Base-by-base conservation (phyloP, 2,329 filamentous ascomycete genomes). In the Ceratocystis lukuohia region DNA sequence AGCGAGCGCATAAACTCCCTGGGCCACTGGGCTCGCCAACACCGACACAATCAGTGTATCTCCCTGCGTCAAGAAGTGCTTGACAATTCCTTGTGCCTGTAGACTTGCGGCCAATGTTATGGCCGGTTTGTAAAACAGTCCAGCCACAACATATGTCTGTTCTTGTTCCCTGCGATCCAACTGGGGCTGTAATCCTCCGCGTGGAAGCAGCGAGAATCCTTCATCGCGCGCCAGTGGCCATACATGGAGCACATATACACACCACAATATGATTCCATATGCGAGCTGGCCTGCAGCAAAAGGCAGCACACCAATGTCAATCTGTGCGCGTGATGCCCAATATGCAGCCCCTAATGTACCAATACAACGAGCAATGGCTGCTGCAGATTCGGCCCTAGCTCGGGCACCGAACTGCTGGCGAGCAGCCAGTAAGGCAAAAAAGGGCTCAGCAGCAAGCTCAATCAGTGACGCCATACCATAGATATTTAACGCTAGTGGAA, bases 51-150 rank as follows among this genome's bases (percentile, higher is more conserved):
- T 84, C 70, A 97, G 84, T 1, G 91, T 91, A 76, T 99, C 94
- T 68, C 93, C 94, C 76, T 97, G 91, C 0, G 94, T 97, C 64
- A 99, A 83, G 64, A 97, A 74, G 74, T 97, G 93, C 76, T 99
- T 99, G 72, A 97, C 84, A 22, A 91, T 77, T 45, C 89, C 92
- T 76, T 99, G 94, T 5, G 91, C 78, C 76, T 91, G 93, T 74
- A 97, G 84, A 72, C 88, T 95, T n/a, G 82, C 80, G 3, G 88
- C 88, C 2, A 97, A 82, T 17, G 82, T 82, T 33, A 94, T 77
- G 1, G 95, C 84, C 1, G 85, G 82, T 10, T 78, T 78, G 68
- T 89, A 88, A 73, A 96, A 90, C 69, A 82, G 82, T 1, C 79
- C 80, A 3, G 80, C 70, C 59, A 83, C 71, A 71, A 88, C n/a